Percentiles rank a stretch among this genome's conserved stretches.
These are phyloP conservation scores for Cercospora beticola DNA, from an alignment of 2,329 filamentous ascomycete genomes.

Conservation along the genomic window DNA sequence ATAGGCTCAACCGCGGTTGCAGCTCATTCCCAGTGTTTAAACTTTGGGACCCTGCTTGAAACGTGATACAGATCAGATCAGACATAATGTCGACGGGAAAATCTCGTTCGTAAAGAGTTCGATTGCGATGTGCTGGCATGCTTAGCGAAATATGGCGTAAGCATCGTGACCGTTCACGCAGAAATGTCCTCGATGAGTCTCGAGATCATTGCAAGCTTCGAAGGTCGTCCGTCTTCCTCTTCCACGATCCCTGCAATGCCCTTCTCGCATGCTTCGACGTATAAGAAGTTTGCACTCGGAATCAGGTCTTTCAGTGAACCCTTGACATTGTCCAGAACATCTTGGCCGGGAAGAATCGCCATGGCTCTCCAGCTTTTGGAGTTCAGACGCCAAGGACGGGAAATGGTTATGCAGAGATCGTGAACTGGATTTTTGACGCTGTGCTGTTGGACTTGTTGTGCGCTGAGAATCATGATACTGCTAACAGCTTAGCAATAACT, in stretches of 20 bases:
- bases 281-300: not conserved
- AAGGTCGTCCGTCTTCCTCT: not conserved
- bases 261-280: not conserved
- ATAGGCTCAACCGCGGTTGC: slow-evolving; percentile 5
- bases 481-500: not conserved
- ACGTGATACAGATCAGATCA: not conserved
- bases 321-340: not conserved
- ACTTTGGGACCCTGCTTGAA: not conserved
- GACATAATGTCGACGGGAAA: not conserved
- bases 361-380: not conserved
- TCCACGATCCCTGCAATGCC: not conserved
- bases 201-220: not conserved
- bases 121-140: not conserved
- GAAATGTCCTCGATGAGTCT: not conserved
- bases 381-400: not conserved
- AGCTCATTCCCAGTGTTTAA: not conserved
- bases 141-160: not conserved
- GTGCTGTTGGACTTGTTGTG: not conserved
- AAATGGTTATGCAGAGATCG: not conserved
- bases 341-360: not conserved
- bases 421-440: not conserved
- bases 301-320: not conserved
- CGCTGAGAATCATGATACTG: not conserved
- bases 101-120: not conserved
- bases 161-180: not conserved